These are phyloP conservation scores for Alternaria hordeiaustralica DNA, from an alignment of 2,329 filamentous ascomycete genomes.

Conservation along the genomic window DNA sequence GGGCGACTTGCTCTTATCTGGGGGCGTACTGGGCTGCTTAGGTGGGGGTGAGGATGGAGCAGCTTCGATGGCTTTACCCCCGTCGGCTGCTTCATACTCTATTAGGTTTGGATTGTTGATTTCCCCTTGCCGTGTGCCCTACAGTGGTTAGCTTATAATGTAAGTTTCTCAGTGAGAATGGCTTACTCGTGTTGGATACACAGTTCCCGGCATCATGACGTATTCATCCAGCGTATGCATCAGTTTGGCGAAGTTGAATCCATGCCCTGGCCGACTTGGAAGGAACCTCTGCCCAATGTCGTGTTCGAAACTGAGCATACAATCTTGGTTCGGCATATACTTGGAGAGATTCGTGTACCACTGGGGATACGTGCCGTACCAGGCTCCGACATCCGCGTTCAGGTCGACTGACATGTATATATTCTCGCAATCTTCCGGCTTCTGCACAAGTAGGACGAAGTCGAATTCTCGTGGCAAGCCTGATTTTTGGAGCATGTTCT, in stretches of 20 bases:
- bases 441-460: conserved; percentile 58
- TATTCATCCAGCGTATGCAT: conserved; percentile 53
- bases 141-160: conserved; percentile 3
- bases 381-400: conserved; percentile 51
- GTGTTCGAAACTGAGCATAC: conserved; percentile 48
- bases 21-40: conserved; percentile 12
- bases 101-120: conserved; percentile 1
- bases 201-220: conserved; percentile 54
- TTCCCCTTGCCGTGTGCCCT: conserved; percentile 15
- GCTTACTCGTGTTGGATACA: conserved; percentile 47
- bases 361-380: conserved; percentile 52
- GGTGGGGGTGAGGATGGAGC: conserved; percentile 1
- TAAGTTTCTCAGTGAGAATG: too few species aligned
- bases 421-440: conserved; percentile 50
- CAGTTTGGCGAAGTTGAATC: conserved; percentile 56
- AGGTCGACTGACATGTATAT: conserved; percentile 52
- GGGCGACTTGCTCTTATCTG: conserved; percentile 2
- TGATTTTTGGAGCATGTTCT: conserved; percentile 57
- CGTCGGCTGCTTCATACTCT: neutral
- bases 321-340: conserved; percentile 49
- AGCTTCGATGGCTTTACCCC: conserved; percentile 12
- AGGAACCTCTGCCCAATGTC: conserved; percentile 55
- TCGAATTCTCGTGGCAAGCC: conserved; percentile 60
- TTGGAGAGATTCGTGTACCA: conserved; percentile 48
- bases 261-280: conserved; percentile 41